Evolutionary conservation across 2,329 filamentous ascomycete genomes (phyloP), one percentile per base, ranked within the genome.

Genomic region (Scedosporium aurantiacum): DNA sequence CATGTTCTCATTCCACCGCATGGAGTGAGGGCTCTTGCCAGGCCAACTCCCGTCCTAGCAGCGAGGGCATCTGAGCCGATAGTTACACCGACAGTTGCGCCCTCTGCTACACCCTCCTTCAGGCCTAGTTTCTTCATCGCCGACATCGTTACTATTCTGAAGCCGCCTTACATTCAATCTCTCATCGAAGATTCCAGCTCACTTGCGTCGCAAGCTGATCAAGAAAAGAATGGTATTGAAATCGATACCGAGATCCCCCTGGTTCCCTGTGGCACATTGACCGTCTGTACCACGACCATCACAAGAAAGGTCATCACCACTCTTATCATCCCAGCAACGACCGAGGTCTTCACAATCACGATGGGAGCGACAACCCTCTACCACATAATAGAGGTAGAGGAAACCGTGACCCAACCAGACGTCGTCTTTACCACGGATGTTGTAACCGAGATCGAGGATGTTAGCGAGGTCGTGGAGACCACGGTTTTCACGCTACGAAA

Each of bases 111-210:
- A 21, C n/a, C 23, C 45, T 50, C 45, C 12, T 1, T 57, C 27
- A 23, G 6, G 18, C 43, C 43, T 6, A 54, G 50, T 16, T 14
- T 61, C 58, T 5, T 47, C 14, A 2, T 25, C 1, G 2, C 41
- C 55, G 23, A 57, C 21, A 54, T 60, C 50, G 28, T 59, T 23
- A 23, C 59, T 23, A 16, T 56, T 54, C 63, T 52, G 63, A 64
- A 43, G 61, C 63, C 23, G 57, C 56, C 7, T 62, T 14, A 60
- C 5, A 41, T 63, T 23, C 37, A 25, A 37, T 28, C 28, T 12
- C 55, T 27, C 28, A 10, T n/a, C 32, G 43, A 60, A 5, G 21
- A 45, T 16, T 14, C 56, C 5, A 6, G 41, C 54, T 10, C 2
- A 21, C 1, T 55, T 21, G 1, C 32, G 21, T 3, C 45, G 58